These are phyloP conservation scores for Crassisporium funariophilum DNA, from an alignment of 768 basidiomycete species.

Conservation along the genomic window DNA sequence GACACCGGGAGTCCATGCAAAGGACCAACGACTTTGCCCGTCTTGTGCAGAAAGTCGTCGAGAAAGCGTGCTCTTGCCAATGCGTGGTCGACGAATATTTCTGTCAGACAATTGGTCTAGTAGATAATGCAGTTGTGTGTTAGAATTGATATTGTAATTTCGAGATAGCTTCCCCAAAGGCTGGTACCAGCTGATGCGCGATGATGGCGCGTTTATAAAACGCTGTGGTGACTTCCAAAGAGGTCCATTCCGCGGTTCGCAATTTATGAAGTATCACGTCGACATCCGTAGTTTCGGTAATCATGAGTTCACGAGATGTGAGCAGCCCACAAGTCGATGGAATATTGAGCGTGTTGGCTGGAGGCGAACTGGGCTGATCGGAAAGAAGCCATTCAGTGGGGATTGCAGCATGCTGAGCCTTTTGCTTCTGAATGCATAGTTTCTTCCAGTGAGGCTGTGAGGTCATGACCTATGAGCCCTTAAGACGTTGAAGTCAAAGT, in stretches of 20 bases:
- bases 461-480: too few relatives aligned
- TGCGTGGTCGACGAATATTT: slow-evolving; percentile 80
- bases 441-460: slow-evolving; percentile 44
- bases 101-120: slow-evolving; percentile 81
- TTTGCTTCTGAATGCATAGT: slow-evolving; percentile 54
- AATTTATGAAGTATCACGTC: slow-evolving; percentile 54
- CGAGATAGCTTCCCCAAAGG: slow-evolving; percentile 20
- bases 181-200: slow-evolving; percentile 85
- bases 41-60: slow-evolving; percentile 60
- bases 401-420: slow-evolving; percentile 53
- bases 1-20: slow-evolving; percentile 56
- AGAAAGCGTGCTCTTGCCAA: slow-evolving; percentile 63
- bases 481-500: not conserved
- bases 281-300: slow-evolving; percentile 44
- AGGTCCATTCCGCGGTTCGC: slow-evolving; percentile 53
- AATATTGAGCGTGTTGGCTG: slow-evolving; percentile 53
- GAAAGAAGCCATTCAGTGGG: slow-evolving; percentile 68
- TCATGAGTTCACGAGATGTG: slow-evolving; percentile 48
- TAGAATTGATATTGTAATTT: not conserved
- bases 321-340: slow-evolving; percentile 62
- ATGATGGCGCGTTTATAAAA: slow-evolving; percentile 79
- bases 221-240: slow-evolving; percentile 68
- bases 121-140: not conserved
- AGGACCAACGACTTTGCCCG: slow-evolving; percentile 68
- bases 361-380: slow-evolving; percentile 30